Evolutionary conservation across 768 basidiomycete species (phyloP).

Genomic region (Rhizopogon vesiculosus): DNA sequence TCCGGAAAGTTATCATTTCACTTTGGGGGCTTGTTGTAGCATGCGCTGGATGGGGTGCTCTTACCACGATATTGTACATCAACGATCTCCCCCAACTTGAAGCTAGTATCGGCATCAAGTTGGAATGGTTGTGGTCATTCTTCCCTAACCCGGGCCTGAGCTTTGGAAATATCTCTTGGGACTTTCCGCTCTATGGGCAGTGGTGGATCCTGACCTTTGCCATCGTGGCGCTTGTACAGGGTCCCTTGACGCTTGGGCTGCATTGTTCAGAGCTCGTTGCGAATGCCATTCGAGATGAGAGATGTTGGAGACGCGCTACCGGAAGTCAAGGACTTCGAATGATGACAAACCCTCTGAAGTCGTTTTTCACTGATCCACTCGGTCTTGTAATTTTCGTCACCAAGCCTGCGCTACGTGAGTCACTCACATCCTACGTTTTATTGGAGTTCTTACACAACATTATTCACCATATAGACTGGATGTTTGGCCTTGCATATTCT

Average conservation of each 20-base stretch:
- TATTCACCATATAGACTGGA: constrained; percentile 17
- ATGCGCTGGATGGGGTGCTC: constrained; percentile 18
- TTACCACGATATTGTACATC: constrained; percentile 3
- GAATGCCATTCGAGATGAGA: constrained; percentile 25
- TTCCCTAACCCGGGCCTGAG: constrained; percentile 4
- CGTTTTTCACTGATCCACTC: constrained; percentile 15
- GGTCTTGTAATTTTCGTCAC: constrained; percentile 11
- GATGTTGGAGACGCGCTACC: constrained; percentile 20
- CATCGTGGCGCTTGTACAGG: constrained; percentile 22
- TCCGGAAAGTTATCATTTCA: constrained; percentile 14
- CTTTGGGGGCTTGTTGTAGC: constrained; percentile 19
- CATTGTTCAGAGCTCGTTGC: constrained; percentile 25
- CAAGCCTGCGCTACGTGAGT: constrained; percentile 25
- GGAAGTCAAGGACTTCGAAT: constrained; percentile 8
- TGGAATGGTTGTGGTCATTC: constrained; percentile 15
- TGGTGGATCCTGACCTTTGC: constrained; percentile 21
- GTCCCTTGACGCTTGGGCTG: constrained; percentile 22
- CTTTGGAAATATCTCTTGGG: no score
- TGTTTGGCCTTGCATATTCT: constrained; percentile 18
- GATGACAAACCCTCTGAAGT: constrained; percentile 15
- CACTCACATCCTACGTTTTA: not conserved
- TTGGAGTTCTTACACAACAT: not conserved
- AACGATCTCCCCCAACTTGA: no score
- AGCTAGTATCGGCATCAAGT: no score
- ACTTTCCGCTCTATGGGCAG: constrained; percentile 11